Evolutionary conservation across 768 basidiomycete species (phyloP), one percentile per base, ranked within the genome.

Genomic region (Rubroboletus satanas): DNA sequence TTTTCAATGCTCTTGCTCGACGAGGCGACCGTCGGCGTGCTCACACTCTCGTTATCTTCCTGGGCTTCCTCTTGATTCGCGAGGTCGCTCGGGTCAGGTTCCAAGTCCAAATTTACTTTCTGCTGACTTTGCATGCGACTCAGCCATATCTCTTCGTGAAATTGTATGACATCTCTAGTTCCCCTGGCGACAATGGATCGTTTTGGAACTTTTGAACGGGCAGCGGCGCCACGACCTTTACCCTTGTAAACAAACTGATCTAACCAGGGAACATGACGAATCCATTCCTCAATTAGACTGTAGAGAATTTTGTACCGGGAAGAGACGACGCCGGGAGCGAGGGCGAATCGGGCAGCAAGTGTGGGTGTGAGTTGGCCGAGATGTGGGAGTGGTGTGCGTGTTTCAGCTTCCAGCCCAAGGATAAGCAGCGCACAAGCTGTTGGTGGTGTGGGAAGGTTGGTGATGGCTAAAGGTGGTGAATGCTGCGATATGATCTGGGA

Each of bases 251-350:
- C 68, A 56, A 83, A 84, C 44, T 81, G 78, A 57, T 83, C 78
- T 11, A 90, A 73, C 90, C 90, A 93, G 5, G 88, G 87, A 4
- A 92, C 75, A n/a, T 80, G 78, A 46, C 78, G 74, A 28, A 83
- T 79, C 77, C 82, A 83, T 52, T 76, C 71, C 35, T 78, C 78
- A 32, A 90, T 70, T 52, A 79, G 70, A 61, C 87, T 83, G 62
- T 84, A 83, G 29, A 89, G 67, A 36, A 74, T 59, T 66, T 83
- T 86, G 71, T 92, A 92, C 4, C 88, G 83, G 29, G 79, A 73
- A 80, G 88, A 83, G 28, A 90, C 79, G 44, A 80, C 75, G 31
- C 75, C 72, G 51, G 82, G 79, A 15, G 77, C 74, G 36, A 78
- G 73, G 35, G 79, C 76, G 58, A 80, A 75, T 39, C 79, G 78